These are phyloP conservation scores for Trichoderma virens DNA, from an alignment of 495 filamentous ascomycete species.

Conservation along the genomic window DNA sequence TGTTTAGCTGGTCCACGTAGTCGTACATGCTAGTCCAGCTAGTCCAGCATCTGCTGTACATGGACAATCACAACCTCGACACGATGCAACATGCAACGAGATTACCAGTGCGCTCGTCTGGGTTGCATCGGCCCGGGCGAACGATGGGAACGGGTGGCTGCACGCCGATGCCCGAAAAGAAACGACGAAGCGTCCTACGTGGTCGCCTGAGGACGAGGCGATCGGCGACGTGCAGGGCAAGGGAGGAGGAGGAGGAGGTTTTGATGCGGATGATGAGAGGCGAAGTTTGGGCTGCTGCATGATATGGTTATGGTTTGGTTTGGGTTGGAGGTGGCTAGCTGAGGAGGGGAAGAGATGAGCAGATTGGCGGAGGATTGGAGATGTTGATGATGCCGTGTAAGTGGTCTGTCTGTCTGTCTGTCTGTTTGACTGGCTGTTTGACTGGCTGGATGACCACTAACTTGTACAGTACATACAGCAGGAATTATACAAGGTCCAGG, in stretches of 20 bases:
- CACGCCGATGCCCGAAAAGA: neutral
- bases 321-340: neutral
- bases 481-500: too few relatives aligned
- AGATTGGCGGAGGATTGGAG: neutral
- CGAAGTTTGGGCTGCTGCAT: neutral
- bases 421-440: too few relatives aligned
- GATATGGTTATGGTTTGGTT: neutral
- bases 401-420: neutral
- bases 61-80: too few relatives aligned
- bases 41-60: too few relatives aligned
- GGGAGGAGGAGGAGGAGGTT: neutral
- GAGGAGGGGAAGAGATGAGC: neutral
- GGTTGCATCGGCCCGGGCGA: slow-evolving; percentile 1
- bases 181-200: neutral
- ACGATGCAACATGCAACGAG: too few relatives aligned
- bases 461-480: too few relatives aligned
- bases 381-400: neutral
- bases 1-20: too few relatives aligned
- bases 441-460: too few relatives aligned
- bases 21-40: too few relatives aligned
- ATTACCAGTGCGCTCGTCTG: too few relatives aligned
- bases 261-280: neutral
- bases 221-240: neutral
- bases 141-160: neutral
- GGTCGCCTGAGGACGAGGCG: neutral